Conservation (phyloP, 345 rosid species). For the Acer negundo region DNA sequence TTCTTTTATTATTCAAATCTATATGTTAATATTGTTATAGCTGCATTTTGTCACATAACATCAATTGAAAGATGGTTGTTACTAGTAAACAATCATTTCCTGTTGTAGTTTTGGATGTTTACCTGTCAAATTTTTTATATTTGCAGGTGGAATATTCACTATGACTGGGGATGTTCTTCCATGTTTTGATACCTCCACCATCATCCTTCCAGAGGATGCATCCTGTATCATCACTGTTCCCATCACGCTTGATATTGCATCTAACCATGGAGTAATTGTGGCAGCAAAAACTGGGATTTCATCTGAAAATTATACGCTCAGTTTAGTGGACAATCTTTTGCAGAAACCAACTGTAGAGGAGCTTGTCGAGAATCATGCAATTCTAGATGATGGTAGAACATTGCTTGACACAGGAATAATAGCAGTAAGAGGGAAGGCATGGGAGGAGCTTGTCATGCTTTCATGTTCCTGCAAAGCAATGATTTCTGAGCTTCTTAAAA, state of each 20-base stretch:
- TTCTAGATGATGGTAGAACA: conserved; percentile 85
- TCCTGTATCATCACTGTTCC: conserved; percentile 92
- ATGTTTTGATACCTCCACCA: conserved; percentile 83
- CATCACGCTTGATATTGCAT: conserved; percentile 90
- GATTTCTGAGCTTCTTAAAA: conserved; percentile 66
- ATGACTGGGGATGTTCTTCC: conserved; percentile 99
- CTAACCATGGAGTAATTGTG: conserved; percentile 94
- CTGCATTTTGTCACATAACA: conserved; percentile 2
- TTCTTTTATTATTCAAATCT: not conserved
- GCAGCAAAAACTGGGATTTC: conserved; percentile 55
- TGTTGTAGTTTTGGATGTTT: not conserved
- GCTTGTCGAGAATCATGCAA: conserved; percentile 68
- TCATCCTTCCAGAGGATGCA: conserved; percentile 79
- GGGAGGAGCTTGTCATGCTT: conserved; percentile 77
- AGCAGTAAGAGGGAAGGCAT: conserved; percentile 89
- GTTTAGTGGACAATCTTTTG: conserved; percentile 77
- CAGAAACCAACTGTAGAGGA: conserved; percentile 86
- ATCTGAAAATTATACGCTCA: conserved; percentile 42
- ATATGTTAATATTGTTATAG: too few species aligned
- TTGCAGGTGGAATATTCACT: conserved; percentile 81
- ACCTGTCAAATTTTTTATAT: not conserved
- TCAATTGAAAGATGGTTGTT: not conserved
- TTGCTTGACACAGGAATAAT: conserved; percentile 95
- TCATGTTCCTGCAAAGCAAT: conserved; percentile 75
- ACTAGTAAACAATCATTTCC: not conserved